phyloP scores from a whole-genome alignment of 805 yeast species.

The Metschnikowia similis region DNA sequence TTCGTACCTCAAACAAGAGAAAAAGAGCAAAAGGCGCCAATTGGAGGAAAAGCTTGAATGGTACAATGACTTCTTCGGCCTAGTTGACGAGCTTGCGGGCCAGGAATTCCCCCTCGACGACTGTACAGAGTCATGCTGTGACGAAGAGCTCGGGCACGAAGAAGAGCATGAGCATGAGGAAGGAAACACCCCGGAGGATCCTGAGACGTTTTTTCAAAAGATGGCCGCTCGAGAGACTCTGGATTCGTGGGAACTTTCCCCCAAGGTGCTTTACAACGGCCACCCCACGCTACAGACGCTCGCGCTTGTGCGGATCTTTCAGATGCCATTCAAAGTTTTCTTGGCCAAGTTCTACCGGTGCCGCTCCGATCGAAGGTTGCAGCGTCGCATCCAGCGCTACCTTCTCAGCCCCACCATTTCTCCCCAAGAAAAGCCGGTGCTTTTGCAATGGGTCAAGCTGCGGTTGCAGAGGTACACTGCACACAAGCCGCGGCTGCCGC shows the following conservation, averaged over 20 bases:
- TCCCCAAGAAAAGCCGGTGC: conserved; percentile 10
- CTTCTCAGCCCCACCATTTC: conserved; percentile 15
- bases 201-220: conserved; percentile 1
- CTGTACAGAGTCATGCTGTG: conserved; percentile 14
- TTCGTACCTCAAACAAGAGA: conserved; percentile 24
- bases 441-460: conserved; percentile 25
- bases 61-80: conserved; percentile 43
- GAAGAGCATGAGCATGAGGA: no score
- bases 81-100: conserved; percentile 24
- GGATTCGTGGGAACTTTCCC: conserved; percentile 44
- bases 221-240: conserved; percentile 13
- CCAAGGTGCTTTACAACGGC: conserved; percentile 39
- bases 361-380: conserved; percentile 21
- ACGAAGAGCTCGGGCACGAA: conserved; percentile 9
- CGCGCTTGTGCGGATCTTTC: conserved; percentile 17
- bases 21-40: conserved; percentile 25
- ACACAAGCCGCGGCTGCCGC: conserved; percentile 6
- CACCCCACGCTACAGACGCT: conserved; percentile 39
- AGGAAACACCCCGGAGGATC: conserved; percentile 16
- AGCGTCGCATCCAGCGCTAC: conserved; percentile 16
- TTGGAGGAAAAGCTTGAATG: conserved; percentile 40
- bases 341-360: conserved; percentile 18
- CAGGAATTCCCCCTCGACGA: conserved; percentile 16
- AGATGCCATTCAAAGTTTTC: conserved; percentile 27
- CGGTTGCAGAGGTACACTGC: conserved; percentile 21